Evolutionary conservation across 2,329 filamentous ascomycete genomes (phyloP).

Genomic region (Pseudogymnoascus pannorum): DNA sequence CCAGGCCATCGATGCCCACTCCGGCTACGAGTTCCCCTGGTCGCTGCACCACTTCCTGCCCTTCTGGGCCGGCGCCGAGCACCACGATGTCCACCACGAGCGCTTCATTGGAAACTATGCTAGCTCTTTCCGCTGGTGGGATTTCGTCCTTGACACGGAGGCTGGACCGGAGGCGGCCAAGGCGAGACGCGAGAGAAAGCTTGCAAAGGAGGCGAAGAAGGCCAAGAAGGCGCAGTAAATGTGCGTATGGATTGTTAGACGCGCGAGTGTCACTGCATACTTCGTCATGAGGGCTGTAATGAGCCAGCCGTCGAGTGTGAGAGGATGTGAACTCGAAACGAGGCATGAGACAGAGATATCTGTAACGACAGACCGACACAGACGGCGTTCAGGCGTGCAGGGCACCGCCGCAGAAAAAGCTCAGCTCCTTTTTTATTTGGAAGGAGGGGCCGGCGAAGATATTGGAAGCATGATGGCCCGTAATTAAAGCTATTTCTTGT

Average conservation of each 20-base stretch:
- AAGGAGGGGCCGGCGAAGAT: background rate
- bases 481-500: constrained; percentile 3
- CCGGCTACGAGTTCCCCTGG: constrained; percentile 98
- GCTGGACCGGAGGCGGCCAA: constrained; percentile 80
- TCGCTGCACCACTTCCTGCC: constrained; percentile 90
- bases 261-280: background rate
- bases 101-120: constrained; percentile 98
- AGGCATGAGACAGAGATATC: background rate
- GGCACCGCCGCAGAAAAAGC: background rate
- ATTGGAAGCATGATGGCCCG: background rate
- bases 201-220: constrained; percentile 60
- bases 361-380: background rate
- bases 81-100: constrained; percentile 97
- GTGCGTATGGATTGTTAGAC: background rate
- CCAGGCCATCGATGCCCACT: constrained; percentile 97
- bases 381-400: constrained; percentile 5
- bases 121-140: constrained; percentile 99
- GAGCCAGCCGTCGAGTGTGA: background rate
- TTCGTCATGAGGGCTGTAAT: too few relatives aligned
- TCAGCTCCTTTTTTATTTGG: background rate
- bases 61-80: constrained; percentile 95
- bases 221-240: constrained; percentile 37
- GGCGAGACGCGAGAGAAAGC: constrained; percentile 71
- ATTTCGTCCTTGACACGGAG: constrained; percentile 89
- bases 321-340: background rate